Base-by-base conservation (phyloP, 2,329 filamentous ascomycete genomes). In the Trichophyton benhamiae region DNA sequence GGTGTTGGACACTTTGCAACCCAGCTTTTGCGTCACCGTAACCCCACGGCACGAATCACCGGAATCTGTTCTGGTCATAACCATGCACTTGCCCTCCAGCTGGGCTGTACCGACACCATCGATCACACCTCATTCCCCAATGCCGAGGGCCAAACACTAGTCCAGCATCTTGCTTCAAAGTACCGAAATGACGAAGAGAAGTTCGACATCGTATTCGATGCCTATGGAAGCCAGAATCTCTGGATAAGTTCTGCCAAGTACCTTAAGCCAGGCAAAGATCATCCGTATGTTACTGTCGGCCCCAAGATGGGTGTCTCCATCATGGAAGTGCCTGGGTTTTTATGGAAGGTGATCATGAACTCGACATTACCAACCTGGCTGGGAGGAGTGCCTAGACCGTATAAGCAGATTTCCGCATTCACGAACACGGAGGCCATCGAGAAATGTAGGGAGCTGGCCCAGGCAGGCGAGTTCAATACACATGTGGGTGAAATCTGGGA, bases 301-400 rank as follows among this genome's bases (percentile, higher is more conserved):
- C 62, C 62, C 11, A 64, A 62, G 33, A 46, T 55, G 36, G 58
- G 38, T 15, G 27, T 52, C 33, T 48, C 52, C 17, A 57, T 57
- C 59, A 55, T 53, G 3, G 38, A 27, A 17, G 58, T 62, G 13
- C 58, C 55, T 27, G 60, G 62, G 9, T 64, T 64, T 20, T 44
- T 62, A 13, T 64, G 60, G 57, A 64, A 64, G 30, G 27, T 64
- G 58, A 55, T 61, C 20, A 64, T 62, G 60, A 64, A 64, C 49
- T 60, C 57, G 8, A 13, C 58, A n/a, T 41, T 55, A 22, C 60
- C 62, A 11, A 20, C 44, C 9, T 64, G 60, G 60, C 25, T 64
- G 15, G 62, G 62, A 11, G 62, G 62, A 7, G 62, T 64, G 3
- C 60, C 60, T 15, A 53, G 62, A 36, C 57, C 58, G 36, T 62